These are phyloP conservation scores for Globisporangium nunn DNA, from an alignment of 352 stramenopile species.

Conservation along the genomic window DNA sequence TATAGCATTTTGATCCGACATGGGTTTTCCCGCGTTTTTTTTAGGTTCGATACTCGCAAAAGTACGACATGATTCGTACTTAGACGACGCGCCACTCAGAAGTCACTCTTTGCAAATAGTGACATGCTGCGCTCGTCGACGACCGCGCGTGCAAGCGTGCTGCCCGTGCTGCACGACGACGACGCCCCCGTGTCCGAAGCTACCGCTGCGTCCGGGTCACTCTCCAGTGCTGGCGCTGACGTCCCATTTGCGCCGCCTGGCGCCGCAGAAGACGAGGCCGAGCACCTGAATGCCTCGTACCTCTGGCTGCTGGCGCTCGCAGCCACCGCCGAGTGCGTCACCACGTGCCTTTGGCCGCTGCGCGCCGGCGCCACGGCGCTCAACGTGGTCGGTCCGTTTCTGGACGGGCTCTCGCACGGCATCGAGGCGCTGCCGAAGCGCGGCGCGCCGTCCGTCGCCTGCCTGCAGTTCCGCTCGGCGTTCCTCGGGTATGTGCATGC, in stretches of 20 bases:
- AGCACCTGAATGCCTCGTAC: slow-evolving; percentile 41
- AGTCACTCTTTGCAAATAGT: no score
- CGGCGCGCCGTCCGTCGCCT: slow-evolving; percentile 26
- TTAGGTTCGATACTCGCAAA: background rate
- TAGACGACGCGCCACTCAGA: background rate
- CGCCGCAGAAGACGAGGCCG: slow-evolving; percentile 15
- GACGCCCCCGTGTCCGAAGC: background rate
- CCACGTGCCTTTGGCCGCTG: slow-evolving; percentile 65
- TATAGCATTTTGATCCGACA: background rate
- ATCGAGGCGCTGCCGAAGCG: slow-evolving; percentile 38
- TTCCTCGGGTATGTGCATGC: slow-evolving; percentile 58
- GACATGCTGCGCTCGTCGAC: slow-evolving; percentile 7
- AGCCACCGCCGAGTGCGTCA: slow-evolving; percentile 65
- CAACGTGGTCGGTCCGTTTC: slow-evolving; percentile 68
- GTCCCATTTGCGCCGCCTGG: background rate
- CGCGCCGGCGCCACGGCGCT: slow-evolving; percentile 65
- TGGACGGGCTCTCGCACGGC: slow-evolving; percentile 66
- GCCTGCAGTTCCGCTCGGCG: slow-evolving; percentile 58
- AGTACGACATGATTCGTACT: background rate
- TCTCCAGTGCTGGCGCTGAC: background rate
- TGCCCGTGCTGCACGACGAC: slow-evolving; percentile 7
- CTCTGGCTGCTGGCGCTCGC: slow-evolving; percentile 69
- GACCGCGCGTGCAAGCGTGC: slow-evolving; percentile 3
- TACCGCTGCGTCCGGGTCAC: background rate
- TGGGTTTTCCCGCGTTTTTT: background rate